Conservation (phyloP, 192 early-diverging fungal species). For the Linnemannia zychae region DNA sequence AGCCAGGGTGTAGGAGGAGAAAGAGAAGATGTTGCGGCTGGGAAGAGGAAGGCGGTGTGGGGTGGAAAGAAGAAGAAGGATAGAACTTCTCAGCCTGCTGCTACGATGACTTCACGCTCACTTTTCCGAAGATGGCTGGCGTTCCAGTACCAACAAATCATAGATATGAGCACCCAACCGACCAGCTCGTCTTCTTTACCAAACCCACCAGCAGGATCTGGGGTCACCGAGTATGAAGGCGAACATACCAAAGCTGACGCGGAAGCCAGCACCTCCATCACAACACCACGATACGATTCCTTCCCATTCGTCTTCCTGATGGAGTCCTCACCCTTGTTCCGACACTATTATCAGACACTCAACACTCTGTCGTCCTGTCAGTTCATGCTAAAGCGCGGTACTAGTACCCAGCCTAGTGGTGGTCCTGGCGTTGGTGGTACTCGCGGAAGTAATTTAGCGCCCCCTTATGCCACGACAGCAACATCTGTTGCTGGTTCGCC, state of each 20-base stretch:
- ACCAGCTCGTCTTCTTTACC: not conserved
- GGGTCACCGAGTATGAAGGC: not conserved
- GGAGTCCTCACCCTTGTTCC: constrained; percentile 46
- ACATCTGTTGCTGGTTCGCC: not conserved
- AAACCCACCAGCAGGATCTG: not conserved
- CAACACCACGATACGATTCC: constrained; percentile 9
- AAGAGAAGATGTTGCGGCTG: not conserved
- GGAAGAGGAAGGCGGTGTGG: not conserved
- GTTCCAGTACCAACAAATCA: constrained; percentile 22
- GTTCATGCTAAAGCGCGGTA: constrained; percentile 20
- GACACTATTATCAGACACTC: constrained; percentile 47
- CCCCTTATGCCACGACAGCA: not conserved
- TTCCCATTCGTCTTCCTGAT: constrained; percentile 48
- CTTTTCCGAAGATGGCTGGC: constrained; percentile 32
- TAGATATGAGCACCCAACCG: not conserved
- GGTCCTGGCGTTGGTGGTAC: not conserved
- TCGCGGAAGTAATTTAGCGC: too few species aligned
- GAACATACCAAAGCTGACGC: not conserved
- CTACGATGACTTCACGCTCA: not conserved
- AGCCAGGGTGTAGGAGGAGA: not conserved
- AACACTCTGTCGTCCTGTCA: constrained; percentile 43
- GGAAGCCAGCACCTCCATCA: not conserved
- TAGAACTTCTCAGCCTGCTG: not conserved
- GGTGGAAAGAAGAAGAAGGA: not conserved
- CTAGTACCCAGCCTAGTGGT: not conserved